Conservation (phyloP, 208 protist species). For the Leishmania braziliensis region DNA sequence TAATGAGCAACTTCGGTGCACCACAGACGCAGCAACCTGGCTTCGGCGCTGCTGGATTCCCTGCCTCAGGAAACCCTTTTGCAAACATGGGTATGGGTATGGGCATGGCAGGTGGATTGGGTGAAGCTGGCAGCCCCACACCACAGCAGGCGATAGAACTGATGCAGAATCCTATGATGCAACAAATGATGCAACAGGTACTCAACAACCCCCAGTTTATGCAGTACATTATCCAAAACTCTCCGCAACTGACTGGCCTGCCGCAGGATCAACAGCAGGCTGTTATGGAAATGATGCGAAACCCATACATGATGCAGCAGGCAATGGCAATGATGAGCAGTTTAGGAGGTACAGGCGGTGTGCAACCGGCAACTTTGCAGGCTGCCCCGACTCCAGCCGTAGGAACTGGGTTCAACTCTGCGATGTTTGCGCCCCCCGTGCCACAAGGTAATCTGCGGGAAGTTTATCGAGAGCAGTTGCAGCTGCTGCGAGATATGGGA, state of each 20-base stretch:
- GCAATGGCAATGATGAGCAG: constrained; percentile 40
- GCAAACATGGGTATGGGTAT: constrained; percentile 26
- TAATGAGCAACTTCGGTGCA: constrained; percentile 50
- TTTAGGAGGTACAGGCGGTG: constrained; percentile 6
- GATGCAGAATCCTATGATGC: constrained; percentile 72
- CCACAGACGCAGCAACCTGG: constrained; percentile 15
- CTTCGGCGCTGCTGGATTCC: constrained; percentile 8
- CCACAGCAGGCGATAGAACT: constrained; percentile 40
- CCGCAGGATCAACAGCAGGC: constrained; percentile 53
- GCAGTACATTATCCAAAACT: constrained; percentile 62
- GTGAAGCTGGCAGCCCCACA: constrained; percentile 3
- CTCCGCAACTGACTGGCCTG: constrained; percentile 38
- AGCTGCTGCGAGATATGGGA: constrained; percentile 91
- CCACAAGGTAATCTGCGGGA: constrained; percentile 75
- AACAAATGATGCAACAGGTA: constrained; percentile 58
- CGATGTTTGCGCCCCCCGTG: constrained; percentile 39
- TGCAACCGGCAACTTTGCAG: constrained; percentile 1
- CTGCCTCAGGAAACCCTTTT: constrained; percentile 21
- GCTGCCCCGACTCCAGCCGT: not conserved
- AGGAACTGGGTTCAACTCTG: constrained; percentile 29
- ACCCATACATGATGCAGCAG: constrained; percentile 45
- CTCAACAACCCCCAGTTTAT: constrained; percentile 71
- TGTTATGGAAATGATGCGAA: constrained; percentile 68
- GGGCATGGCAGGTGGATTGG: constrained; percentile 23
- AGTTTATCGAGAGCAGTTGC: constrained; percentile 86